A percentile compares a stretch with the other conserved stretches of the same genome.
Evolutionary conservation across 2,329 filamentous ascomycete species (phyloP).

Genomic region (Coniella vitis): DNA sequence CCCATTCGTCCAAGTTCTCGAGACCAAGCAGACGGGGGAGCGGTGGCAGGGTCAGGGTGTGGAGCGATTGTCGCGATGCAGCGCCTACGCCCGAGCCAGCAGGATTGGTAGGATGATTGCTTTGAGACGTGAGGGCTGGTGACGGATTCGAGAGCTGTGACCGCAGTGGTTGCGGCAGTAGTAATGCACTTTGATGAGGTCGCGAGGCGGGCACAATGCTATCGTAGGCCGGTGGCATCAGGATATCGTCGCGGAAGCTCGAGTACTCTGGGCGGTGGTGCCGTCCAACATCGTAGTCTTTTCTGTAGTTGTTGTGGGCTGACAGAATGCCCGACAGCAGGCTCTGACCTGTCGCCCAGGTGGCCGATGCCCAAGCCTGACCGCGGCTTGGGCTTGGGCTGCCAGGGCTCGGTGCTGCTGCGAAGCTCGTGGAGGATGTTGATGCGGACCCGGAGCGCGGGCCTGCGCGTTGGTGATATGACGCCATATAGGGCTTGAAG

Average conservation of each 20-base stretch:
- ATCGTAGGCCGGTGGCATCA: slow-evolving; percentile 8
- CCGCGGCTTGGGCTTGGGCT: slow-evolving; percentile 4
- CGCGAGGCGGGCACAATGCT: slow-evolving; percentile 3
- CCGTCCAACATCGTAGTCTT: slow-evolving; percentile 2
- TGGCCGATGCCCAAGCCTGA: slow-evolving; percentile 15
- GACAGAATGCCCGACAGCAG: slow-evolving; percentile 13
- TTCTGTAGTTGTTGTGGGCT: slow-evolving; percentile 2
- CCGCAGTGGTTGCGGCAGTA: not conserved
- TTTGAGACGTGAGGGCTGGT: not conserved
- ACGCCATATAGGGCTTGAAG: slow-evolving; percentile 5
- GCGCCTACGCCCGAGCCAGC: not conserved
- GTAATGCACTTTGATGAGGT: not conserved
- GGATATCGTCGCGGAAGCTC: slow-evolving; percentile 5
- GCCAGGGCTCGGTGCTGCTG: not conserved
- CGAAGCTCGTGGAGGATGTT: slow-evolving; percentile 5
- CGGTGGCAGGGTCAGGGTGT: slow-evolving; percentile 5
- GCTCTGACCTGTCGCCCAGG: slow-evolving; percentile 13
- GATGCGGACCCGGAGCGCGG: slow-evolving; percentile 12
- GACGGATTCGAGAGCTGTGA: not conserved
- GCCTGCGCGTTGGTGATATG: slow-evolving; percentile 6
- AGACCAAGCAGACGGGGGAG: slow-evolving; percentile 10
- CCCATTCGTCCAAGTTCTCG: slow-evolving; percentile 16
- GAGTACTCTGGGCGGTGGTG: slow-evolving; percentile 7
- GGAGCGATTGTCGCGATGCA: not conserved
- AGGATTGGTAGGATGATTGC: not conserved